These are phyloP conservation scores for Inonotus obliquus DNA, from an alignment of 1,284 basidiomycete species.

Conservation along the genomic window DNA sequence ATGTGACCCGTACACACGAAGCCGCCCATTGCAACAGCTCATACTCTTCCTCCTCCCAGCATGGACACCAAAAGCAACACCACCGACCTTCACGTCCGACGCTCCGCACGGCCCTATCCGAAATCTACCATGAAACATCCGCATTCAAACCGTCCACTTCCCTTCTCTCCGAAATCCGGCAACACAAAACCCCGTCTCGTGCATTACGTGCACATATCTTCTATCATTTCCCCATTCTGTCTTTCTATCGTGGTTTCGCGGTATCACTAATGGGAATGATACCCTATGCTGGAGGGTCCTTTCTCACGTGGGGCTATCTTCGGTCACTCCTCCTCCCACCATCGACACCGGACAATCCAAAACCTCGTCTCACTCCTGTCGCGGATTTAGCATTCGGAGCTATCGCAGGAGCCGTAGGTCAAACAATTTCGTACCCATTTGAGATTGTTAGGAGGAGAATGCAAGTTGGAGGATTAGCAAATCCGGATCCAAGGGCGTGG, in stretches of 20 bases:
- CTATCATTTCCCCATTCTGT: constrained; percentile 65
- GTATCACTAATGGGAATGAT: constrained; percentile 92
- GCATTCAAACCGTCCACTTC: constrained; percentile 23
- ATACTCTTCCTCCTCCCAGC: background rate
- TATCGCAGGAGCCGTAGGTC: constrained; percentile 83
- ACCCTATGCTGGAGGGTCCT: constrained; percentile 95
- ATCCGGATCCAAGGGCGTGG: constrained; percentile 61
- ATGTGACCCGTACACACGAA: constrained; percentile 56
- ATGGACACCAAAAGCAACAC: too few relatives aligned
- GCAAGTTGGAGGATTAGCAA: constrained; percentile 90
- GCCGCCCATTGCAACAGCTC: constrained; percentile 8
- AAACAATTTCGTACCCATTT: constrained; percentile 94
- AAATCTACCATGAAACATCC: constrained; percentile 70
- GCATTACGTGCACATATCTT: constrained; percentile 33
- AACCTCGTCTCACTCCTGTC: constrained; percentile 40
- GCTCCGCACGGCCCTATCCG: constrained; percentile 51
- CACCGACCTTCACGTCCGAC: constrained; percentile 35
- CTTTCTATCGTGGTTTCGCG: constrained; percentile 95
- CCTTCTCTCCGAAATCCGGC: constrained; percentile 18
- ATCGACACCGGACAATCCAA: constrained; percentile 25
- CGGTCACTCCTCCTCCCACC: constrained; percentile 58
- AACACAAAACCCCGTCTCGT: constrained; percentile 3
- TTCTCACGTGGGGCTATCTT: constrained; percentile 88
- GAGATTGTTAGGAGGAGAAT: constrained; percentile 92
- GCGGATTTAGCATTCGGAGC: constrained; percentile 82